Percentiles rank a stretch among this genome's conserved stretches.
Evolutionary conservation across 129 eudicot species (phyloP).

Genomic region (Chrysanthemum seticuspe): DNA sequence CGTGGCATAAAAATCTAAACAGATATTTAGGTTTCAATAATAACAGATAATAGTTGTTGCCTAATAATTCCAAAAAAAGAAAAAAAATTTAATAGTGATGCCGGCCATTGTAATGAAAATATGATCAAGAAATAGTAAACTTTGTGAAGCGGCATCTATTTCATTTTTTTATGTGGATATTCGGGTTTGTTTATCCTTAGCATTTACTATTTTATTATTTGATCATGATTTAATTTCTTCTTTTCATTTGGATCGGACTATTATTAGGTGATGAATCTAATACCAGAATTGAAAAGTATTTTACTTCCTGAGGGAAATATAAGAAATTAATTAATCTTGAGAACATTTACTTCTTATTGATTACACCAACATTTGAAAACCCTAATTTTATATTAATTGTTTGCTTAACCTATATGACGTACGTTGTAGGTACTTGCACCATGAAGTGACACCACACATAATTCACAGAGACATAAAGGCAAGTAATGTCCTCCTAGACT

Average conservation of each 20-base stretch:
- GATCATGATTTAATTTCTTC: too few species aligned
- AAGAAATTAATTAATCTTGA: too few species aligned
- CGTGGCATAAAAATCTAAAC: too few species aligned
- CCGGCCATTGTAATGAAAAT: constrained; percentile 8
- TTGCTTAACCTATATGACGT: background rate
- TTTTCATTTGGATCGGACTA: too few species aligned
- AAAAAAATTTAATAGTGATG: background rate
- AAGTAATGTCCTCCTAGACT: constrained; percentile 73
- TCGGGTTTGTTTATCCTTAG: background rate
- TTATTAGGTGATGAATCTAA: too few species aligned
- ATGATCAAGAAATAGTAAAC: background rate
- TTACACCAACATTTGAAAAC: too few species aligned
- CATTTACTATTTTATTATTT: background rate
- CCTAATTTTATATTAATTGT: background rate
- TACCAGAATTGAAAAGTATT: too few species aligned
- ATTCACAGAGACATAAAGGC: constrained; percentile 89
- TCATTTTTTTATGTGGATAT: background rate
- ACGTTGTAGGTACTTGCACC: constrained; percentile 74
- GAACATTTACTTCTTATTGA: too few species aligned
- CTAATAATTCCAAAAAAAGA: background rate
- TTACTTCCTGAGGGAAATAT: too few species aligned
- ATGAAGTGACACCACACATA: constrained; percentile 81
- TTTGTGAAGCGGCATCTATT: constrained; percentile 1
- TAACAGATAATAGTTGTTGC: background rate
- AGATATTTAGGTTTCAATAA: too few species aligned